These are phyloP conservation scores for Massarina eburnea DNA, from an alignment of 2,329 filamentous ascomycete species.

Conservation along the genomic window DNA sequence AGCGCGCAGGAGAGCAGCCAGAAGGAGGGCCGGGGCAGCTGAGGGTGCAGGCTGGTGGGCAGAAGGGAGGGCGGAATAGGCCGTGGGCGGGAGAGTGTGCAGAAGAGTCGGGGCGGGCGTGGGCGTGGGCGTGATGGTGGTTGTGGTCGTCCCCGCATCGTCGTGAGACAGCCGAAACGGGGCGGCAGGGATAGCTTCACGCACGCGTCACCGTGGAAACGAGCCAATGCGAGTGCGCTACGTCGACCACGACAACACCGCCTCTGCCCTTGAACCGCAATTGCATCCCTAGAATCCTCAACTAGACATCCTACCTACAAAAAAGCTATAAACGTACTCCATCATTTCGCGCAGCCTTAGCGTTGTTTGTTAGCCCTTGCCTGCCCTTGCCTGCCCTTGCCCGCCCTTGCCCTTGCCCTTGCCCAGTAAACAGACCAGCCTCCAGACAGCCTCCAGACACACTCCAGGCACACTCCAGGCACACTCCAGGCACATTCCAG, in stretches of 20 bases:
- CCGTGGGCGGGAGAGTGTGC: not conserved
- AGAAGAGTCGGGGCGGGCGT: not conserved
- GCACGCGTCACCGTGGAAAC: slow-evolving; percentile 25
- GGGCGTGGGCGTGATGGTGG: no score
- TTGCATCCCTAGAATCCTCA: not conserved
- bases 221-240: slow-evolving; percentile 26
- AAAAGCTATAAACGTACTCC: not conserved
- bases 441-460: slow-evolving; percentile 11
- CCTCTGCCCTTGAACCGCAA: slow-evolving; percentile 16
- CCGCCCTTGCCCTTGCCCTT: not conserved
- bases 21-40: slow-evolving; percentile 26
- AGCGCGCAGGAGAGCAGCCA: slow-evolving; percentile 31
- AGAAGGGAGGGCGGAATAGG: not conserved
- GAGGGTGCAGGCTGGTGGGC: slow-evolving; percentile 3
- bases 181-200: slow-evolving; percentile 1
- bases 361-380: not conserved
- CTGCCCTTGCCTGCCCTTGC: not conserved
- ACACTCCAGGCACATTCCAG: slow-evolving; percentile 17
- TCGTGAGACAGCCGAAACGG: slow-evolving; percentile 1
- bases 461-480: slow-evolving; percentile 1
- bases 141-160: no score
- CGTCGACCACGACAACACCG: slow-evolving; percentile 35
- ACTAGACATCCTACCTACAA: not conserved
- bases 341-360: not conserved
- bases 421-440: slow-evolving; percentile 9